phyloP scores from a whole-genome alignment of 1,139 yeast genomes.

The Kazachstania sp. region DNA sequence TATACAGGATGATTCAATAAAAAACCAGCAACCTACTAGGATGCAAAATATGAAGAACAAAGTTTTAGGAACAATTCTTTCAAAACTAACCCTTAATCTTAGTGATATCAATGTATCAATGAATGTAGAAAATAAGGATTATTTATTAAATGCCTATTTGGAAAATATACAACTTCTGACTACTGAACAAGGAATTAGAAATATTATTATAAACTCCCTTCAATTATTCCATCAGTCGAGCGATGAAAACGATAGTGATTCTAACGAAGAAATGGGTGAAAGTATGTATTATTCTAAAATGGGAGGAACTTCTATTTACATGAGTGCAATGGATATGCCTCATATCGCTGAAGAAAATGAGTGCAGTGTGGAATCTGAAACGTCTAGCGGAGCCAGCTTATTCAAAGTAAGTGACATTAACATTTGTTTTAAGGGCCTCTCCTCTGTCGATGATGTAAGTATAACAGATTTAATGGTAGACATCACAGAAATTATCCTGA shows the following conservation, averaged over 20 bases:
- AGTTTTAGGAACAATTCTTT: slow-evolving; percentile 26
- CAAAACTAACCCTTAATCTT: slow-evolving; percentile 24
- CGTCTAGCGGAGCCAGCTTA: slow-evolving; percentile 1
- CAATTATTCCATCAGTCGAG: not conserved
- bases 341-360: not conserved
- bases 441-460: slow-evolving; percentile 38
- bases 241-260: not conserved
- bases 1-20: slow-evolving; percentile 4
- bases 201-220: slow-evolving; percentile 7
- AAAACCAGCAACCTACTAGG: slow-evolving; percentile 7
- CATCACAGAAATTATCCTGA: slow-evolving; percentile 10
- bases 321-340: slow-evolving; percentile 62
- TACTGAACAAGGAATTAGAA: slow-evolving; percentile 13
- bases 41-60: slow-evolving; percentile 27
- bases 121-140: slow-evolving; percentile 8
- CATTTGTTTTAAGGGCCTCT: slow-evolving; percentile 46
- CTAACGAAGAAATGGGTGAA: slow-evolving; percentile 36
- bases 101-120: slow-evolving; percentile 18
- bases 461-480: slow-evolving; percentile 13
- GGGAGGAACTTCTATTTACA: slow-evolving; percentile 65
- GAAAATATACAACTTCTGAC: slow-evolving; percentile 14
- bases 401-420: slow-evolving; percentile 33
- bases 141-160: slow-evolving; percentile 9
- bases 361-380: slow-evolving; percentile 7
- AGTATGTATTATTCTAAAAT: slow-evolving; percentile 62